Base-by-base conservation (phyloP, 2,329 filamentous ascomycete genomes). In the Aspergillus brunneoviolaceus region DNA sequence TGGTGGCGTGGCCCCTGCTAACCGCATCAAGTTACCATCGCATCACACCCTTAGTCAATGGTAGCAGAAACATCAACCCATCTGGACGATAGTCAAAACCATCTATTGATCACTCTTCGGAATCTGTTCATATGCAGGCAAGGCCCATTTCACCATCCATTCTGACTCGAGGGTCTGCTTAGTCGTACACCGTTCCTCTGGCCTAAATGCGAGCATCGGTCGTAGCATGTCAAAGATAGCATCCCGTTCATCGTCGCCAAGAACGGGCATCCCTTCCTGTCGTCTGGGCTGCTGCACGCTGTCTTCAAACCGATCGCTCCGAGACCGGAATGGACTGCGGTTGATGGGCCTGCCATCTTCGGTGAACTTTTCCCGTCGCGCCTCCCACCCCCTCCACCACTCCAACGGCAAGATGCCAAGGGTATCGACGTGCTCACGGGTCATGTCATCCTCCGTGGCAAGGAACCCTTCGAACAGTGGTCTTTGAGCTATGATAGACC, bases 101-200 rank as follows among this genome's bases (percentile, higher is more conserved):
- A 2, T 29, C 27, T 29, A 29, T 1, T 35, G 1, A 4, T 35
- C 33, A 35, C 7, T 2, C 2, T 16, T 23, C 2, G 21, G 53
- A 14, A 55, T 63, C 57, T 62, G 65, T 14, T 58, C 58, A 60
- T 65, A 67, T 54, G 68, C 63, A 50, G 70, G 69, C 25, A 72
- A 21, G 59, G 70, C 70, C 70, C 70, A 72, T 57, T 67, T 69
- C 4, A 67, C 59, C 69, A 72, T 73, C 70, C 68, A 72, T 64
- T 72, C 69, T 23, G 64, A 70, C 35, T 67, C 58, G 21, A 72
- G 65, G 55, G 72, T 51, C 35, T 70, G 59, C 55, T 65, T 57
- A 2, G 70, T 55, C 63, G 70, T 58, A 50, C 63, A 54, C 23
- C 70, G 66, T 60, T 66, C 50, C 51, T 67, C 70, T 19, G 69